These are phyloP conservation scores for Neofusicoccum sp. DNA, from an alignment of 2,329 filamentous ascomycete species.

Conservation along the genomic window DNA sequence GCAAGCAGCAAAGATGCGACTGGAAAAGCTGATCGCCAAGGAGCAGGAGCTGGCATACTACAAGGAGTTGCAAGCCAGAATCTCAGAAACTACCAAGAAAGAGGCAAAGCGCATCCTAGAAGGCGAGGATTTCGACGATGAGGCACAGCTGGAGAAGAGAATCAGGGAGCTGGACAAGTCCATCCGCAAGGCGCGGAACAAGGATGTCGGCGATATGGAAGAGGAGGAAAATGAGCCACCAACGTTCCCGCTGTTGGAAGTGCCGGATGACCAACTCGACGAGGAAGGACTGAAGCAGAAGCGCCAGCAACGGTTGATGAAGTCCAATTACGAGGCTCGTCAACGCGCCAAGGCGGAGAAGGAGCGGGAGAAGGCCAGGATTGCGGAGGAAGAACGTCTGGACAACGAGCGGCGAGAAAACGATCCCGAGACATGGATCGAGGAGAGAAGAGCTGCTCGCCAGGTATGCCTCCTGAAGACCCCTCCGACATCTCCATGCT, in stretches of 20 bases:
- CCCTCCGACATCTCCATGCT: conserved; percentile 6
- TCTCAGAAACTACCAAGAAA: conserved; percentile 77
- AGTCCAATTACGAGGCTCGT: conserved; percentile 90
- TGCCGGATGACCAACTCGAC: conserved; percentile 88
- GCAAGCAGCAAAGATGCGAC: conserved; percentile 93
- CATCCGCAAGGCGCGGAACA: conserved; percentile 85
- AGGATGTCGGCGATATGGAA: conserved; percentile 80
- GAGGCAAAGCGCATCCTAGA: conserved; percentile 84
- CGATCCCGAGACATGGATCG: conserved; percentile 82
- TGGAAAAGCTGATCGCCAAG: conserved; percentile 93
- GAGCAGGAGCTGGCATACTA: conserved; percentile 95
- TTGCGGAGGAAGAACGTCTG: conserved; percentile 77
- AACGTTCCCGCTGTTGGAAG: conserved; percentile 82
- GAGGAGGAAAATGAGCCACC: conserved; percentile 76
- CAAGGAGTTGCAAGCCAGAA: conserved; percentile 71
- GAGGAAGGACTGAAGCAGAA: conserved; percentile 91
- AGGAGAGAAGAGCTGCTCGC: conserved; percentile 73
- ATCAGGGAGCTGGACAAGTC: conserved; percentile 88
- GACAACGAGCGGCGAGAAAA: conserved; percentile 82
- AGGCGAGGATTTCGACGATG: conserved; percentile 87
- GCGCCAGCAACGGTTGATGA: conserved; percentile 85
- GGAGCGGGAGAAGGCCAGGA: conserved; percentile 81
- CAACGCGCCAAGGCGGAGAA: conserved; percentile 95
- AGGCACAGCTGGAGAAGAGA: conserved; percentile 76
- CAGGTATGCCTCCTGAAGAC: conserved; percentile 37